Percentiles rank a stretch among this genome's conserved stretches.
These are phyloP conservation scores for Akebia trifoliata DNA, from an alignment of 164 flowering plant species.

Conservation along the genomic window DNA sequence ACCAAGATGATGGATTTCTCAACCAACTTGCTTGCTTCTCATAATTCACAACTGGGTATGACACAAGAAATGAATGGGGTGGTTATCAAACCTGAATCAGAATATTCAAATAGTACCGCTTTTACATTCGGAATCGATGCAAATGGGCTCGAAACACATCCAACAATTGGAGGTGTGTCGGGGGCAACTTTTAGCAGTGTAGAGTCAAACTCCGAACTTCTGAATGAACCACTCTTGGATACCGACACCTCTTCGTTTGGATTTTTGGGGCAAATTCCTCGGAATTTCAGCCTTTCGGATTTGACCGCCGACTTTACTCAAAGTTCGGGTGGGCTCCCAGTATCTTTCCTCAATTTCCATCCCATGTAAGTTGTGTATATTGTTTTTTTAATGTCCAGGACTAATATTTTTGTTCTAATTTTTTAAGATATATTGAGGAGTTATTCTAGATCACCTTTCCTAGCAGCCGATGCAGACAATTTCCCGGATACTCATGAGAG, in stretches of 20 bases:
- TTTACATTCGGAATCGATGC: slow-evolving; percentile 48
- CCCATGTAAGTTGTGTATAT: neutral
- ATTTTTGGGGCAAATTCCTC: slow-evolving; percentile 68
- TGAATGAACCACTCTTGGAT: slow-evolving; percentile 47
- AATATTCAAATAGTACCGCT: slow-evolving; percentile 40
- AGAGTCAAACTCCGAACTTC: slow-evolving; percentile 44
- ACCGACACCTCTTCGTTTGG: slow-evolving; percentile 59
- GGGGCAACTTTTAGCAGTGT: slow-evolving; percentile 48
- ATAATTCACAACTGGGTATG: slow-evolving; percentile 41
- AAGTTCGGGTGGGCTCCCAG: slow-evolving; percentile 64
- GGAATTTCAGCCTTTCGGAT: slow-evolving; percentile 83
- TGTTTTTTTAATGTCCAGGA: neutral
- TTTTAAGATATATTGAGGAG: slow-evolving; percentile 64
- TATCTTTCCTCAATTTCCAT: slow-evolving; percentile 12
- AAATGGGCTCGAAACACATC: slow-evolving; percentile 47
- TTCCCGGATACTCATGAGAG: slow-evolving; percentile 55
- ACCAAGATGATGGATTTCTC: slow-evolving; percentile 44
- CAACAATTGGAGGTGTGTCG: slow-evolving; percentile 51
- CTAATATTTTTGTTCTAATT: slow-evolving; percentile 10
- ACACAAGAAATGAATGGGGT: slow-evolving; percentile 67
- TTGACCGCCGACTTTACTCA: slow-evolving; percentile 69
- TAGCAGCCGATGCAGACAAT: slow-evolving; percentile 42
- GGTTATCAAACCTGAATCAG: slow-evolving; percentile 63
- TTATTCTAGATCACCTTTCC: slow-evolving; percentile 65
- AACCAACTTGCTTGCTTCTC: slow-evolving; percentile 41